Base-by-base conservation (phyloP, 2,329 filamentous ascomycete species). In the Thielaviopsis ethacetica region DNA sequence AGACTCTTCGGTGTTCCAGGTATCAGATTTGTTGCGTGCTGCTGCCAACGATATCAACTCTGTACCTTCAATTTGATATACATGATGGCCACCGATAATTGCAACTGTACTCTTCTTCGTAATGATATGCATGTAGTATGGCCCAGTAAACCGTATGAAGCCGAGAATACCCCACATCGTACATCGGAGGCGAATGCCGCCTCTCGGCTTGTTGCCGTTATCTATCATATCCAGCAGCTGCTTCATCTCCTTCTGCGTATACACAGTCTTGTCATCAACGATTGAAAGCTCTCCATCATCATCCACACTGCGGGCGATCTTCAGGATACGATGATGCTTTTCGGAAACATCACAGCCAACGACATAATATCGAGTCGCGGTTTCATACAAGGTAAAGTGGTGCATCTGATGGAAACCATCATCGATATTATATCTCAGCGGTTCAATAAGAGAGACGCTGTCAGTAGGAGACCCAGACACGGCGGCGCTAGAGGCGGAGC, bases 351-450 rank as follows among this genome's bases (percentile, higher is more conserved):
- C 93, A 56, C 88, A 86, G 15, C 93, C 93, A 19, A 97, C 89
- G 63, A 98, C 85, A 70, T 96, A 98, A 71, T 93, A 98, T 57
- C 89, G 82, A 59, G 85, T 89, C 13, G 88, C 87, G 2, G 93
- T 98, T 73, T 98, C 93, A 71, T 98, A 97, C 22, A 98, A 74
- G n/a, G 88, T 93, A 71, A 95, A 97, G 67, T 93, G 94, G 75
- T 96, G 90, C 89, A 98, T 34, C 10, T 34, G 30, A 34, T 5
- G 30, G 2, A 34, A 2, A 34, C 30, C 30, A 10, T 34, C 10
- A 10, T 34, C 30, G 30, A 34, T 9, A 34, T 34, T 34, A 9
- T 34, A 34, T 10, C 30, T 34, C 10, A 12, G 10, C 30, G 30
- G 10, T 10, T 12, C 7, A 34, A 9, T 27, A 34, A 12, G 10